Base-by-base conservation (phyloP, 371 early-diverging fungal species). In the Mucor irregularis region DNA sequence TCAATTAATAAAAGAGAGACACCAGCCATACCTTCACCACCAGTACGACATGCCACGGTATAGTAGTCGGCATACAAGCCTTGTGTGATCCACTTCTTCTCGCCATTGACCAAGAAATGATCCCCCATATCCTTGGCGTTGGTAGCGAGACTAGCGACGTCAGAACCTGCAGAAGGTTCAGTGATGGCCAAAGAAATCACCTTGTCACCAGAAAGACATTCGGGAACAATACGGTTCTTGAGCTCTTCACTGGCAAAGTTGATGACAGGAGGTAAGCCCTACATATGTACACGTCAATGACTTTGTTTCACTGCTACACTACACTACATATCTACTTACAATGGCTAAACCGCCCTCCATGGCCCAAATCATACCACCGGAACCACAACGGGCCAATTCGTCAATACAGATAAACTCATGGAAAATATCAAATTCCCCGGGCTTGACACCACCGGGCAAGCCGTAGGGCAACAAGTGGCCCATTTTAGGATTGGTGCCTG, bases 51-150 rank as follows among this genome's bases (percentile, higher is more conserved):
- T 34, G 83, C 87, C 9, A 70, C 68, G 0, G 81, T 81, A 48
- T 83, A 81, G 59, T 67, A 85, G 39, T 91, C 90, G 17, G 92
- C 89, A 73, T 81, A 92, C 2, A 83, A 81, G 54, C 93, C 93
- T 61, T 91, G 91, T 33, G 93, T 91, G 48, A 86, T 86, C 86
- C 88, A 88, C 68, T 90, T 90, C 83, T 92, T 90, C 61, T 89
- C 89, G 19, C 90, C 90, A 57, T 89, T 90, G 39, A 89, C 40
- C 4, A 58, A 13, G 21, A 61, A 70, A 33, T 82, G 74, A 59
- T 90, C 89, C 6, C 81, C 71, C 34, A 82, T 72, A 66, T 89
- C 85, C 53, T 85, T 87, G 9, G 94, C 94, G 53, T 87, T 86
- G 10, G 85, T 84, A n/a, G 67, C 64, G 26, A 95, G 73, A 62